Conservation (phyloP, 352 stramenopile species). For the Thalassiosira pacifica region DNA sequence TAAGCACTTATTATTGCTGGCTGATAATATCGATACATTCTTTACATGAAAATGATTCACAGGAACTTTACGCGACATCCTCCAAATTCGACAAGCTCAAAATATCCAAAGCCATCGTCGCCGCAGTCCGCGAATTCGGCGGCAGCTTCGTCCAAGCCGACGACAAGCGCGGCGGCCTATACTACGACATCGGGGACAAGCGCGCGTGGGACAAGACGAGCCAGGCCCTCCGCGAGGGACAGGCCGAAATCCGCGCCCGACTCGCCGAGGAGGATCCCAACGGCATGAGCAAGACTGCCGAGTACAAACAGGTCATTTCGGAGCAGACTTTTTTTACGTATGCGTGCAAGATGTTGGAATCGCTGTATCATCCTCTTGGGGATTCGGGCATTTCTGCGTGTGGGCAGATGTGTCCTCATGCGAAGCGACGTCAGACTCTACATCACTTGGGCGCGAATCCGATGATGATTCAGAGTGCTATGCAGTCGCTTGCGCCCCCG, state of each 20-base stretch:
- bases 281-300: conserved; percentile 26
- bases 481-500: conserved; percentile 22
- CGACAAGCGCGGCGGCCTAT: conserved; percentile 17
- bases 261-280: conserved; percentile 37
- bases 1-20: background rate
- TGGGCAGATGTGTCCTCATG: conserved; percentile 46
- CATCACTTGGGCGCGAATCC: conserved; percentile 35
- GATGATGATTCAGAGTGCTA: conserved; percentile 26
- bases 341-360: conserved; percentile 46
- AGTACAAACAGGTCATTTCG: conserved; percentile 56
- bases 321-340: conserved; percentile 53
- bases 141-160: conserved; percentile 39
- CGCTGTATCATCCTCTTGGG: conserved; percentile 38
- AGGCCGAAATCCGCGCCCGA: conserved; percentile 29
- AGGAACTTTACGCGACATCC: conserved; percentile 61
- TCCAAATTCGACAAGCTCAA: conserved; percentile 67
- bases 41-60: too few species aligned
- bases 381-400: conserved; percentile 26
- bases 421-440: conserved; percentile 45
- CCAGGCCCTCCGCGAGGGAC: conserved; percentile 57
- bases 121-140: conserved; percentile 30
- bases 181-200: conserved; percentile 63
- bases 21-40: background rate
- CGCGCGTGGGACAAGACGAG: conserved; percentile 56
- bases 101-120: conserved; percentile 60